Base-by-base conservation (phyloP, 495 filamentous ascomycete species). In the Annulohypoxylon nitens region DNA sequence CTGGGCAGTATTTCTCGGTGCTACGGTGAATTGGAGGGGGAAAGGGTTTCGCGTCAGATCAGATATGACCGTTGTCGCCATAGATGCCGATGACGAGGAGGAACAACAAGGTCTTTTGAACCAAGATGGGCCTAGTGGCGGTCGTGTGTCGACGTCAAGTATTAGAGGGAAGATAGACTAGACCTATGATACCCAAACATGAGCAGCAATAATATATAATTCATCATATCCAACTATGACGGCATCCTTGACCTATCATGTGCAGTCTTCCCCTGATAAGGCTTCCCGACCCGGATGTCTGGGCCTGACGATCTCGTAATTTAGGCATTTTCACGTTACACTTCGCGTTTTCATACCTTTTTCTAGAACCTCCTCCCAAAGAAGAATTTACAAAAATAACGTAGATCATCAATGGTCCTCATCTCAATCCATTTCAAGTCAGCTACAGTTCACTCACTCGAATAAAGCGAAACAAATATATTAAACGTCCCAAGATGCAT, bases 1-100 rank as follows among this genome's bases (percentile, higher is more conserved):
- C 3, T 91, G 90, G 89, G 94, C 95, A 12, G 90, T 97, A 20
- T 90, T 90, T 72, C 91, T 94, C 61, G 97, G 93, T 3, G 89
- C 89, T 36, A 94, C 89, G 30, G 93, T 98, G 10, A 87, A 88
- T 64, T 98, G 97, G 97, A 86, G 96, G 37, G 94, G 94, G 0
- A 88, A 89, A 71, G 86, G 84, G 25, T 98, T 98, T 79, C 87
- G 88, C 78, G 94, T 99, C 11, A 88, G 92, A 4, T 84, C 90
- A 73, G 93, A 97, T 81, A 97, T 95, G 88, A 93, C 86, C 69
- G 95, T 96, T 16, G 81, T 83, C 9, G 82, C 84, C 61, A 75
- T 88, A 23, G 78, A 75, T 18, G 48, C 63, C 59, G 64, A 57
- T 33, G 67, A 58, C 33, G 67, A 58, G 14, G 69, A 70, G n/a